These are phyloP conservation scores for Orbilia brochopaga DNA, from an alignment of 2,329 filamentous ascomycete genomes.

Conservation along the genomic window DNA sequence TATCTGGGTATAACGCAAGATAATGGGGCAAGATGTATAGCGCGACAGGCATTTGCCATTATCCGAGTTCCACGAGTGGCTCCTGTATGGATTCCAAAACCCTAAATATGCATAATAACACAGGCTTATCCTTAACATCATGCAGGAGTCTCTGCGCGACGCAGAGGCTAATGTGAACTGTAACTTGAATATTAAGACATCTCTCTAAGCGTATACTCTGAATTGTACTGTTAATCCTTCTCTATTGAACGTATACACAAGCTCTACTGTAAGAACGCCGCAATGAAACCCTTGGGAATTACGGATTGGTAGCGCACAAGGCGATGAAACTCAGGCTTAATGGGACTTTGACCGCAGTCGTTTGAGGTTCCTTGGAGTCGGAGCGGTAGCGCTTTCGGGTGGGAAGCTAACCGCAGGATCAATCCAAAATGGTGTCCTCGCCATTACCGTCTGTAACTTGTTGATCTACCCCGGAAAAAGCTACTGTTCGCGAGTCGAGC, in stretches of 20 bases:
- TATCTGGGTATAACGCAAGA: constrained; percentile 44
- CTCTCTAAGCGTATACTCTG: not conserved
- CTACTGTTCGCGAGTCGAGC: constrained; percentile 3
- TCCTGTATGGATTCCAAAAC: constrained; percentile 39
- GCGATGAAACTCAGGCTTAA: constrained; percentile 49
- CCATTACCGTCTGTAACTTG: not conserved
- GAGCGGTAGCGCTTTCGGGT: not conserved
- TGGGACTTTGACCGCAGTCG: constrained; percentile 19
- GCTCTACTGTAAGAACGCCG: not conserved
- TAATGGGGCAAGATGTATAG: constrained; percentile 17
- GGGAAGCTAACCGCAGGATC: not conserved
- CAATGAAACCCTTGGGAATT: constrained; percentile 27
- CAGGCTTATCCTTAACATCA: constrained; percentile 32
- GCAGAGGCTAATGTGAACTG: not conserved
- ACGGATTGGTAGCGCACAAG: constrained; percentile 21
- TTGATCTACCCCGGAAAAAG: constrained; percentile 32
- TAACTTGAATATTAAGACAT: not conserved
- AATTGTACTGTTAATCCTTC: not conserved
- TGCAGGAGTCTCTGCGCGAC: constrained; percentile 17
- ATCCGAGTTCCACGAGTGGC: constrained; percentile 30
- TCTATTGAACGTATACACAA: not conserved
- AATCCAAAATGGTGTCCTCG: constrained; percentile 20
- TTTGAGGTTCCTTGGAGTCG: not conserved
- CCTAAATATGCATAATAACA: constrained; percentile 35
- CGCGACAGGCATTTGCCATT: constrained; percentile 21